Evolutionary conservation across 495 filamentous ascomycete genomes (phyloP).

Genomic region (Penicillium desertorum): DNA sequence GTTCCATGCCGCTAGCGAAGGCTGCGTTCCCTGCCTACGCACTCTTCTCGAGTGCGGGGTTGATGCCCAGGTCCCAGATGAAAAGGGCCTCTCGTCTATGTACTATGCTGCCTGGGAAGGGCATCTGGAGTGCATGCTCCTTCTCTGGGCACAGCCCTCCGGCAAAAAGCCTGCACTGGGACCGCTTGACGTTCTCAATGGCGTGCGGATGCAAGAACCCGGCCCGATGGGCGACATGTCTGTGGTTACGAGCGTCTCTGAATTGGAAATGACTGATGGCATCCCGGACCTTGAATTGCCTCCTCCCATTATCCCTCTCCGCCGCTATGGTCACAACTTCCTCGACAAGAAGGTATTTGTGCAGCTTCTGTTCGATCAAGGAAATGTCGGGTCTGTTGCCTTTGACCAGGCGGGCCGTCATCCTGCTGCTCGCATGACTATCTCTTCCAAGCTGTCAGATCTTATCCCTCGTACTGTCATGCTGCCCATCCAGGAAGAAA

Average conservation of each 20-base stretch:
- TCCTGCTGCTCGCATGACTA: conserved; percentile 90
- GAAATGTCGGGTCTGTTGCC: conserved; percentile 65
- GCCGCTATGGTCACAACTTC: conserved; percentile 97
- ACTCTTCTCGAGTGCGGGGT: conserved; percentile 74
- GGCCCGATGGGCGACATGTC: conserved; percentile 34
- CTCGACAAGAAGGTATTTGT: conserved; percentile 94
- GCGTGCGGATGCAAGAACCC: conserved; percentile 36
- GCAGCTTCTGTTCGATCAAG: conserved; percentile 80
- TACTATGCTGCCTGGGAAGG: conserved; percentile 99
- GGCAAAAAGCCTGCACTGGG: conserved; percentile 24
- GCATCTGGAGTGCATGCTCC: conserved; percentile 87
- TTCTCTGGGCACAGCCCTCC: conserved; percentile 62
- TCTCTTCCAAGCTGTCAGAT: conserved; percentile 93
- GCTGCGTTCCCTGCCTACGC: conserved; percentile 82
- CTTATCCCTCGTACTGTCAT: conserved; percentile 93
- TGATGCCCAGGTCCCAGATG: conserved; percentile 73
- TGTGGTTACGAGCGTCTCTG: conserved; percentile 54
- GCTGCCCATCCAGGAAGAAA: conserved; percentile 94
- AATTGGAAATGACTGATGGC: conserved; percentile 74
- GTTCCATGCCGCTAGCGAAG: conserved; percentile 95
- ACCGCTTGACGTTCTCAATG: conserved; percentile 40
- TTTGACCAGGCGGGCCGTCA: conserved; percentile 97
- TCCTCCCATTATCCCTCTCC: conserved; percentile 90
- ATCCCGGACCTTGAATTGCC: conserved; percentile 92
- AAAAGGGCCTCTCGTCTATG: conserved; percentile 91